These are phyloP conservation scores for Lactifluus hygrophoroides DNA, from an alignment of 768 basidiomycete species.

Conservation along the genomic window DNA sequence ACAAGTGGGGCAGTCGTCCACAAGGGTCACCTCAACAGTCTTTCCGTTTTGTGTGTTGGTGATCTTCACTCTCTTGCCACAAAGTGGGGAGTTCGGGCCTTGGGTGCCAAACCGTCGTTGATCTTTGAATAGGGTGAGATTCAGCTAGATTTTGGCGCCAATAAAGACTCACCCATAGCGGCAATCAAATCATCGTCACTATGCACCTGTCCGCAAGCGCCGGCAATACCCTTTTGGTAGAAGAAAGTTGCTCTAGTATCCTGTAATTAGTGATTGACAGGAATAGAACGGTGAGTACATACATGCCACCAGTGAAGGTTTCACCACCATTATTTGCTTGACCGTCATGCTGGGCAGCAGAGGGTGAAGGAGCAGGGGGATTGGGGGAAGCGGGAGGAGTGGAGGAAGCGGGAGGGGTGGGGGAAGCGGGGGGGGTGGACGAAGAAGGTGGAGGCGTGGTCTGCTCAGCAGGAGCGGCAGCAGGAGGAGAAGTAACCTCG, in stretches of 20 bases:
- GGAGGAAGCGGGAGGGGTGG: background rate
- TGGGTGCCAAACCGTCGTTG: constrained; percentile 41
- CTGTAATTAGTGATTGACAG: background rate
- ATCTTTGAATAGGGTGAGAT: constrained; percentile 31
- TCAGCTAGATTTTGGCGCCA: background rate
- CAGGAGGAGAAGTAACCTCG: too few species aligned
- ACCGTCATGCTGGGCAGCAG: too few species aligned
- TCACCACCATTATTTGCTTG: too few species aligned
- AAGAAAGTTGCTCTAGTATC: constrained; percentile 35
- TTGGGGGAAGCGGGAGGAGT: too few species aligned
- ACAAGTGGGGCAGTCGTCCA: constrained; percentile 69
- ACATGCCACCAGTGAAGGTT: background rate
- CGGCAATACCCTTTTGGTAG: constrained; percentile 49
- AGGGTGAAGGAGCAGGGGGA: too few species aligned
- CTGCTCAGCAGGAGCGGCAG: background rate
- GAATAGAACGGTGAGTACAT: background rate
- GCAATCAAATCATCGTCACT: constrained; percentile 50
- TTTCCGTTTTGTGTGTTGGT: constrained; percentile 52
- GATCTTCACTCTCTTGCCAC: constrained; percentile 58
- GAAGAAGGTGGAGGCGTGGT: background rate
- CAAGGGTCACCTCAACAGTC: constrained; percentile 55
- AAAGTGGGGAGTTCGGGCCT: constrained; percentile 42
- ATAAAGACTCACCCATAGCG: constrained; percentile 45
- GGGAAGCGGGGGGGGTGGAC: background rate
- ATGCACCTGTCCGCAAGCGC: constrained; percentile 66